Evolutionary conservation across 208 protist species (phyloP), one percentile per base, ranked within the genome.

Genomic region (Trypanosoma platydactyli): DNA sequence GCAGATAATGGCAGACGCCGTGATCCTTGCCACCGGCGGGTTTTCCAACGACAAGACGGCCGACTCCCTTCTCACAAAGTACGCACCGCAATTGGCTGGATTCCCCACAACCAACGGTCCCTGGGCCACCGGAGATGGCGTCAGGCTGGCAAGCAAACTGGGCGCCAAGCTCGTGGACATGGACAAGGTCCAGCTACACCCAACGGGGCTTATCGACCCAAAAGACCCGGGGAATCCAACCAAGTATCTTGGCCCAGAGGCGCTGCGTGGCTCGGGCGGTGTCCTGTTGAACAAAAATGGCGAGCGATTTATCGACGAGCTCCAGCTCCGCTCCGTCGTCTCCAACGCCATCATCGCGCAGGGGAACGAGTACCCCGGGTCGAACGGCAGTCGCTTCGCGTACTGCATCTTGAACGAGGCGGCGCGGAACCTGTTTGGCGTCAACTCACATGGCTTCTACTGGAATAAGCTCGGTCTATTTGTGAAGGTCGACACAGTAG

Each of bases 221-320:
- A 88, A 85, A 49, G 81, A 98, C 38, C 97, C 97, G 0, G 51
- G 71, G 1, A 86, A 79, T 48, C 56, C 61, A 35, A 94, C 88
- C 48, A 98, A 98, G 81, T 97, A 94, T 72, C 89, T 99, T 42
- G 94, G 91, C 30, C 91, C 97, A 16, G 98, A 99, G 83, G 95
- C 96, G 18, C 80, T 99, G 48, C 89, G 98, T 51, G 98, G 94
- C 25, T 89, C 85, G 13, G 97, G 97, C 30, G 97, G 94, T 64
- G 73, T 99, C 15, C 79, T 99, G 29, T 38, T 98, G 51, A 97
- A 98, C 79, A 83, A 80, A 51, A 52, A 87, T 5, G 96, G 97
- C 30, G 70, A 89, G 63, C 82, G 96, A 35, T 98, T 99, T 72
- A 81, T 95, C 29, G 94, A 99, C 80, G 97, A 98, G 83, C 94